Evolutionary conservation across 1,139 yeast species (phyloP).

Genomic region (Saccharomycopsis crataegensis): DNA sequence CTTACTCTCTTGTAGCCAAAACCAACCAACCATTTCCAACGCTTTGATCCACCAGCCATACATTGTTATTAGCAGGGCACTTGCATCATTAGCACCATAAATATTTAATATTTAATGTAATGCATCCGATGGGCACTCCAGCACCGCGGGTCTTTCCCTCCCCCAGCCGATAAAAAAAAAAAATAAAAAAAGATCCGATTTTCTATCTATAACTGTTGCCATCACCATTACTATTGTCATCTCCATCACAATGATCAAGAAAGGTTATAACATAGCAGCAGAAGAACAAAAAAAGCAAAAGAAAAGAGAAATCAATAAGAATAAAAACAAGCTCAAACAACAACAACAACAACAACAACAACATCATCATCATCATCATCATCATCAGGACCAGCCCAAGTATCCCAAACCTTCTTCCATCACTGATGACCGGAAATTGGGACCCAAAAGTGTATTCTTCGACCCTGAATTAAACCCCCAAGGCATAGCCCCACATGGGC

Average conservation of each 20-base stretch:
- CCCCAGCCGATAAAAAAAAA: no score
- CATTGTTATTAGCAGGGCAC: no score
- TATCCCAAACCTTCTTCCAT: not conserved
- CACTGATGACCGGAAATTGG: slow-evolving; percentile 5
- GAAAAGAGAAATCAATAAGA: slow-evolving; percentile 1
- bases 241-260: not conserved
- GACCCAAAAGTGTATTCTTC: slow-evolving; percentile 16
- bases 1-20: no score
- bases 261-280: not conserved
- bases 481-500: slow-evolving; percentile 17
- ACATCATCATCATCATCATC: not conserved
- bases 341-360: not conserved
- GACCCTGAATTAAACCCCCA: slow-evolving; percentile 19
- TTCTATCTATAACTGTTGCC: not conserved
- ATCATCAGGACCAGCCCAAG: not conserved
- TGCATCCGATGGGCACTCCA: no score
- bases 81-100: no score
- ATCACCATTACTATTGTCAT: not conserved
- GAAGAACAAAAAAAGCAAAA: slow-evolving; percentile 7
- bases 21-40: no score
- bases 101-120: no score
- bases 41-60: no score
- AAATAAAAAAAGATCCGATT: not conserved
- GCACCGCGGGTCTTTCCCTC: no score
- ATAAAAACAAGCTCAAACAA: not conserved